Base-by-base conservation (phyloP, 495 filamentous ascomycete species). In the Chaetomium cochliodes region DNA sequence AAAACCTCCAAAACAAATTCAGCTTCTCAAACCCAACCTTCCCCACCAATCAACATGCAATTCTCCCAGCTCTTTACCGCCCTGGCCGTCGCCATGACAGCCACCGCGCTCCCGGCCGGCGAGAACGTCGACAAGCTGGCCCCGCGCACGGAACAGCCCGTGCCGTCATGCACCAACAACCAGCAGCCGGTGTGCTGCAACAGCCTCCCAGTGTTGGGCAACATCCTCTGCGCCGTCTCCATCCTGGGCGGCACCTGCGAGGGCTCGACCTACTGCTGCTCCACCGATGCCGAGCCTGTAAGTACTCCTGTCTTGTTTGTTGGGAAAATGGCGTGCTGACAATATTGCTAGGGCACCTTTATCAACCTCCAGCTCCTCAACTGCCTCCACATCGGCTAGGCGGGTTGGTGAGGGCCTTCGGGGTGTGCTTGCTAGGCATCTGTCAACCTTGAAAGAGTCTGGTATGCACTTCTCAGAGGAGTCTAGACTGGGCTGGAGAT, bases 111-210 rank as follows among this genome's bases (percentile, higher is more conserved):
- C 49, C 64, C 64, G 2, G 25, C 64, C 13, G 56, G 20, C 30
- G 47, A 60, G 26, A 39, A 7, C 30, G 37, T 25, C 42, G 23
- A 42, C 25, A 22, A 4, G 6, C 13, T 64, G 16, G 54, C 47
- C 28, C 25, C 37, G n/a, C 67, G 64, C 67, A 66, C 39, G 13
- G 46, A 41, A 2, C 39, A 41, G 5, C 39, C 39, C 8, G 39
- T 12, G 3, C 4, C 39, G 9, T 41, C 39, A 15, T 47, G 28
- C 57, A 46, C 23, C 62, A 33, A 25, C 49, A 53, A 65, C 62
- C 25, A 56, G 37, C 33, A 65, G 57, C 18, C 60, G 25, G 42
- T 64, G 42, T 69, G 67, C 57, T 69, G 68, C 65, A 22, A 61
- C 20, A 20, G 16, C 51, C 37, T n/a, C n/a, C n/a, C n/a, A n/a